phyloP scores from a whole-genome alignment of 345 rosid species.

The Dipteronia dyeriana region DNA sequence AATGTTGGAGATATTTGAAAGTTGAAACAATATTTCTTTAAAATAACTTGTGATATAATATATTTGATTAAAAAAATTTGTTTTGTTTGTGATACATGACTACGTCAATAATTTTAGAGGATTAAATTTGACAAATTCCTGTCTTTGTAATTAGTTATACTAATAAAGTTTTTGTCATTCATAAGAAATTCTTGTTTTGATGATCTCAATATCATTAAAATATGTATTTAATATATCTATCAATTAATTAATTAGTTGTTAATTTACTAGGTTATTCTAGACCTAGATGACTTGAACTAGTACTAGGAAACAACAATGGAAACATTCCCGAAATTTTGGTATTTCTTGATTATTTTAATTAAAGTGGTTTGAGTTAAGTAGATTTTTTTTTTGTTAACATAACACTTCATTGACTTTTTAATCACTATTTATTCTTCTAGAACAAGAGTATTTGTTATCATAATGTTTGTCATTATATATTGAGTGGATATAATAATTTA shows the following conservation, averaged over 20 bases:
- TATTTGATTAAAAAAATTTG: too few relatives aligned
- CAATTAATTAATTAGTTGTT: background rate
- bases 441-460: background rate
- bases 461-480: background rate
- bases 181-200: background rate
- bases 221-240: background rate
- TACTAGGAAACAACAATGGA: conserved; percentile 11
- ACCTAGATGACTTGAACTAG: background rate
- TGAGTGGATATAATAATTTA: conserved; percentile 1
- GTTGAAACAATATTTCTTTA: too few relatives aligned
- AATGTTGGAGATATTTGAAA: too few relatives aligned
- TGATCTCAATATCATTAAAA: background rate
- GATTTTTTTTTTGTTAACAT: background rate
- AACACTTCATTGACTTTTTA: conserved; percentile 7
- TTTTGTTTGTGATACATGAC: too few relatives aligned
- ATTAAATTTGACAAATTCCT: too few relatives aligned
- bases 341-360: background rate
- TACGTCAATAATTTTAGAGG: too few relatives aligned
- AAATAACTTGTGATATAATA: too few relatives aligned
- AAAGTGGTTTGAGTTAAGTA: background rate
- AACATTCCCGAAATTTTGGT: background rate
- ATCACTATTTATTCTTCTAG: conserved; percentile 8
- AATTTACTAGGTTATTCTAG: background rate
- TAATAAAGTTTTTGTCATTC: background rate
- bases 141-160: background rate